phyloP scores from a whole-genome alignment of 116 monocot genomes.

The Phalaenopsis hybrid region DNA sequence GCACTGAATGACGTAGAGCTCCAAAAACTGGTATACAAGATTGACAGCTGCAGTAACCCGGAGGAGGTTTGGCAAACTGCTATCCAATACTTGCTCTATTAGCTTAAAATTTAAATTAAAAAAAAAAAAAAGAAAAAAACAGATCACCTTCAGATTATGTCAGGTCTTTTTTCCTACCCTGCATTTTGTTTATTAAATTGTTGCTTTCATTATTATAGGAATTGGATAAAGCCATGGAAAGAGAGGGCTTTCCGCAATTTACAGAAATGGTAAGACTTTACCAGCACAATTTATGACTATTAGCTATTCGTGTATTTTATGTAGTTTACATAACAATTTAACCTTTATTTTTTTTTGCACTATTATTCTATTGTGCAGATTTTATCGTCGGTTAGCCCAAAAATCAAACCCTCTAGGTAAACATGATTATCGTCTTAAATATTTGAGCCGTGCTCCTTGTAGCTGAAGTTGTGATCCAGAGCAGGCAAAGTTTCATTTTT shows the following conservation, averaged over 20 bases:
- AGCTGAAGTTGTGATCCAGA: background rate
- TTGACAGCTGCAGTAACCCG: constrained; percentile 42
- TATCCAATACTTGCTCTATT: background rate
- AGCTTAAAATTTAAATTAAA: background rate
- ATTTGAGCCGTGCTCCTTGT: background rate
- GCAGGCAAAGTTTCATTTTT: background rate
- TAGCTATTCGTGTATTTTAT: background rate
- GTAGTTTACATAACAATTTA: background rate
- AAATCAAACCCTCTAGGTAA: background rate
- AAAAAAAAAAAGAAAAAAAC: background rate
- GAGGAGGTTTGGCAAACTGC: constrained; percentile 25
- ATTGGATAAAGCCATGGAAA: constrained; percentile 47
- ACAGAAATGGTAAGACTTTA: constrained; percentile 39
- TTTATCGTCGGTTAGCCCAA: constrained; percentile 24
- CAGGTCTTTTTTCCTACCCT: background rate
- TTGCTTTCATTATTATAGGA: constrained; percentile 28
- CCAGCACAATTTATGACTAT: background rate
- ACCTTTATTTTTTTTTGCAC: background rate
- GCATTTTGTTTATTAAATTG: background rate
- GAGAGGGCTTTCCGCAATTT: constrained; percentile 33
- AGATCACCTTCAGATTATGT: background rate
- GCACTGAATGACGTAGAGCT: constrained; percentile 35
- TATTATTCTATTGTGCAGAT: constrained; percentile 27
- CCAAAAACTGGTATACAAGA: constrained; percentile 32
- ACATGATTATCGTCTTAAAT: background rate